Conservation (phyloP, 352 stramenopile species). For the Phytophthora citricola region DNA sequence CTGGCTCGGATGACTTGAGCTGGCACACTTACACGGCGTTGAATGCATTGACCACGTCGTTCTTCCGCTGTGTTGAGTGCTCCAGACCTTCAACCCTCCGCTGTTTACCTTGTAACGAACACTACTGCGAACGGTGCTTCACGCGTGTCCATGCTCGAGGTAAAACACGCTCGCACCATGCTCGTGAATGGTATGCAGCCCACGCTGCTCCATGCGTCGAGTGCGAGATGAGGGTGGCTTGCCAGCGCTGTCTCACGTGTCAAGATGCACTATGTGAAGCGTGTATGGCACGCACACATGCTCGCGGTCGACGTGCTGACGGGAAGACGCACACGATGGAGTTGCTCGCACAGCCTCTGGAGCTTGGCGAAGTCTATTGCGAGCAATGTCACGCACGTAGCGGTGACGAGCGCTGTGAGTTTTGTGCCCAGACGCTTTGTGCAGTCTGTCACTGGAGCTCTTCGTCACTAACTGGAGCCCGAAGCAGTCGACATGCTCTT, state of each 20-base stretch:
- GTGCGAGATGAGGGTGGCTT: constrained; percentile 75
- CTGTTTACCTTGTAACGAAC: constrained; percentile 77
- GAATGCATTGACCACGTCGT: constrained; percentile 36
- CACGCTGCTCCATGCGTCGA: constrained; percentile 72
- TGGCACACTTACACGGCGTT: constrained; percentile 75
- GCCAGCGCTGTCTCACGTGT: constrained; percentile 68
- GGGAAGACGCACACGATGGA: constrained; percentile 48
- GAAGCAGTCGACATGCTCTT: constrained; percentile 45
- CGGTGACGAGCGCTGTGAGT: constrained; percentile 59
- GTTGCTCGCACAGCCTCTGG: constrained; percentile 58
- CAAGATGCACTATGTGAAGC: constrained; percentile 71
- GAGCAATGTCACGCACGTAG: constrained; percentile 63
- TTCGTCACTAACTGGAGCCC: constrained; percentile 25
- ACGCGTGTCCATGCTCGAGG: constrained; percentile 67
- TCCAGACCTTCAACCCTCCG: constrained; percentile 60
- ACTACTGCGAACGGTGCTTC: constrained; percentile 87
- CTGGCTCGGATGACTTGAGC: constrained; percentile 27
- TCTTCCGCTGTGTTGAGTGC: constrained; percentile 82
- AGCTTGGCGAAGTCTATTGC: constrained; percentile 56
- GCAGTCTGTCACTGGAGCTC: constrained; percentile 57
- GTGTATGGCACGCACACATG: constrained; percentile 71
- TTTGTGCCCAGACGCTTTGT: constrained; percentile 66
- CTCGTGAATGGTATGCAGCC: constrained; percentile 63
- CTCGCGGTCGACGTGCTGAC: constrained; percentile 42
- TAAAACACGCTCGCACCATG: constrained; percentile 60